Base-by-base conservation (phyloP, 2,329 filamentous ascomycete genomes). In the Fusarium begoniae region DNA sequence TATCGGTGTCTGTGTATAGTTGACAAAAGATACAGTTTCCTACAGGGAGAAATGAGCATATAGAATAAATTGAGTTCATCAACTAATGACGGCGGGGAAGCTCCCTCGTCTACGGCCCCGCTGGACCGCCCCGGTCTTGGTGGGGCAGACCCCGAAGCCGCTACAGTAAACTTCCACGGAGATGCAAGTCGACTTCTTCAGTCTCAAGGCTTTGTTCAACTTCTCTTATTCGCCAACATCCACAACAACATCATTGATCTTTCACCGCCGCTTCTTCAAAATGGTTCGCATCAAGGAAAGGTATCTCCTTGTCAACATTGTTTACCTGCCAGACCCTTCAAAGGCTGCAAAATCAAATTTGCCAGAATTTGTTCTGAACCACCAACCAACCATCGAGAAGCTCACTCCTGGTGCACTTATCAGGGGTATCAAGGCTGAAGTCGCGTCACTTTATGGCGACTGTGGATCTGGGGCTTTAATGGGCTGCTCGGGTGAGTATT, bases 201-300 rank as follows among this genome's bases (percentile, higher is more conserved):
- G 48, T 67, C 67, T 51, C 61, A 66, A 66, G 48, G 45, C 64
- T 55, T 38, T 22, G 40, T 61, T 68, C 40, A 30, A 48, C 41
- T 55, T 47, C 45, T 64, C 43, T 30, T 6, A 20, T 43, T 24
- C 20, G 32, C 12, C 28, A 64, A 56, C 45, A 43, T 28, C 20
- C 22, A 50, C 14, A 35, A 45, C 20, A 32, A 11, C 35, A 61
- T 53, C n/a, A 14, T 17, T 47, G n/a, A 38, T 57, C 51, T 43
- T 24, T 5, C 8, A 5, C 26, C 45, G 22, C 24, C 15, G 24
- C 4, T 40, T 45, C 22, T 15, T 53, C 37, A 72, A 41, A 55
- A 98, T 99, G 96, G 96, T 99, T 69, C 94, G 96, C 80, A 90
- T 98, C 76, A 99, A 99, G 84, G 93, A 98, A 83, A 92, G 96